These are phyloP conservation scores for Xanthoceras sorbifolium DNA, from an alignment of 345 rosid genomes.

Conservation along the genomic window DNA sequence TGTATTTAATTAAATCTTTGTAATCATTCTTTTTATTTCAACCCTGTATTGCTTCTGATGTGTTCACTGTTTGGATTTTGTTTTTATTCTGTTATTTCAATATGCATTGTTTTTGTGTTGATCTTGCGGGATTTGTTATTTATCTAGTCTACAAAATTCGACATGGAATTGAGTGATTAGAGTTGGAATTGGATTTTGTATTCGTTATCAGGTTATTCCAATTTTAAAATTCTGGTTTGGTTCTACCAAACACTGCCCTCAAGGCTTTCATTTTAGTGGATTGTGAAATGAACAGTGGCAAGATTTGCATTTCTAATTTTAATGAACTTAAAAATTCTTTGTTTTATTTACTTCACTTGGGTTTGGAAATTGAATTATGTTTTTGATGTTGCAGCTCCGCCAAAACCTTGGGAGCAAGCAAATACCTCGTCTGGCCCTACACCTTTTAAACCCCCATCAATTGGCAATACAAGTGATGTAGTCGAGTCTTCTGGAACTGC, in stretches of 20 bases:
- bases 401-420: constrained; percentile 27
- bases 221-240: neutral
- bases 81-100: neutral
- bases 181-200: neutral
- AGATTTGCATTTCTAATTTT: neutral
- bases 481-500: constrained; percentile 94
- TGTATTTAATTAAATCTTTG: too few species aligned
- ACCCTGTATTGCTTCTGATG: neutral
- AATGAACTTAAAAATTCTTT: neutral
- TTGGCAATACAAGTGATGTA: constrained; percentile 27
- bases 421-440: constrained; percentile 17
- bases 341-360: neutral
- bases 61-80: neutral
- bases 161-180: neutral
- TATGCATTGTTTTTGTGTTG: neutral
- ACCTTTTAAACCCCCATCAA: constrained; percentile 26
- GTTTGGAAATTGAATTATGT: neutral
- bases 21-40: neutral
- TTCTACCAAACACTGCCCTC: neutral
- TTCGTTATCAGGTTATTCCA: neutral
- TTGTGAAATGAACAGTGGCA: too few species aligned
- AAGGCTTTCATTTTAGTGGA: neutral
- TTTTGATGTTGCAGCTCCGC: constrained; percentile 25
- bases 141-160: too few species aligned
- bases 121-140: too few species aligned